A percentile compares a stretch with the other conserved stretches of the same genome.
Evolutionary conservation across 2,329 filamentous ascomycete genomes (phyloP).

Genomic region (Parastagonospora nodorum): DNA sequence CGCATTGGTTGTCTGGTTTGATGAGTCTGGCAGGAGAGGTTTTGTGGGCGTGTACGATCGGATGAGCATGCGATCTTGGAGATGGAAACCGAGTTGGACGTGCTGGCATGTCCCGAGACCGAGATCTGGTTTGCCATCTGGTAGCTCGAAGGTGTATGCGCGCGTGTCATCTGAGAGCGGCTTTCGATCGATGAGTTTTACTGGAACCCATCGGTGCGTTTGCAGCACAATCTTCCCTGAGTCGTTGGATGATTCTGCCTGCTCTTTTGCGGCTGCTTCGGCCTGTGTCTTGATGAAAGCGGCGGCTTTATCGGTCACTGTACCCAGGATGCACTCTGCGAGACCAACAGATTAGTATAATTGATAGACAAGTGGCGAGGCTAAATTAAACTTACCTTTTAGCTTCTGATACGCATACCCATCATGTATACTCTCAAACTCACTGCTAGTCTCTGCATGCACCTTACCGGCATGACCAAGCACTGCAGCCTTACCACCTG

Average conservation of each 20-base stretch:
- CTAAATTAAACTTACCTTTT: slow-evolving; percentile 37
- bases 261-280: slow-evolving; percentile 48
- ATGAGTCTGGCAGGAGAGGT: slow-evolving; percentile 34
- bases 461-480: slow-evolving; percentile 57
- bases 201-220: slow-evolving; percentile 55
- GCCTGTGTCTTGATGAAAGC: slow-evolving; percentile 54
- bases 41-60: slow-evolving; percentile 58
- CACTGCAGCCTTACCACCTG: slow-evolving; percentile 60
- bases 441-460: slow-evolving; percentile 55
- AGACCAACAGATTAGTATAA: neutral
- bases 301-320: slow-evolving; percentile 56
- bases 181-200: slow-evolving; percentile 48
- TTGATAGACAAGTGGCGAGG: neutral
- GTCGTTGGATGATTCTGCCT: slow-evolving; percentile 30
- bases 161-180: slow-evolving; percentile 52
- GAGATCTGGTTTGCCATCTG: slow-evolving; percentile 47
- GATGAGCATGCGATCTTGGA: slow-evolving; percentile 57
- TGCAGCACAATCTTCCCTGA: slow-evolving; percentile 46
- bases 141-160: slow-evolving; percentile 55
- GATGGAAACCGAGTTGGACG: slow-evolving; percentile 59
- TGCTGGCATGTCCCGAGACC: slow-evolving; percentile 60
- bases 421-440: slow-evolving; percentile 59
- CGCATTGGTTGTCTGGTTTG: neutral
- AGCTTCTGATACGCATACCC: slow-evolving; percentile 58
- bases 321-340: slow-evolving; percentile 56